Conservation (phyloP, 1,139 yeast species). For the Candida tropicalis region DNA sequence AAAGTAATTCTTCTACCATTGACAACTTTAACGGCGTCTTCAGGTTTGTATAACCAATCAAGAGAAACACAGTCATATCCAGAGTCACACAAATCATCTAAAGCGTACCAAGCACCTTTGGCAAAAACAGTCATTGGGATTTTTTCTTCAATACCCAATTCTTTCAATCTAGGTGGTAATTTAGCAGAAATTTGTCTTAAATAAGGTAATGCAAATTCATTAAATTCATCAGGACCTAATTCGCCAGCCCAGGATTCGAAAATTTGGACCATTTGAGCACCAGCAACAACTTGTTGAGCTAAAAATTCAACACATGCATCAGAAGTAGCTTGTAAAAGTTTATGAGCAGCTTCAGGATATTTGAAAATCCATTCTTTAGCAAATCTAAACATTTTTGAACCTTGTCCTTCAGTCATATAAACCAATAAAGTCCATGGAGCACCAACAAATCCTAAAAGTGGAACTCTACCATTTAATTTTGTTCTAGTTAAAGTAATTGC, state of each 20-base stretch:
- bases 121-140: slow-evolving; percentile 92
- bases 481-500: slow-evolving; percentile 86
- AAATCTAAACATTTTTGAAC: slow-evolving; percentile 85
- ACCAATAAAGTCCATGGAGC: slow-evolving; percentile 98
- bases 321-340: slow-evolving; percentile 74
- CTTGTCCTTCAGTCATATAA: slow-evolving; percentile 98
- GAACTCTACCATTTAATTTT: slow-evolving; percentile 86
- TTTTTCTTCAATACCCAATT: slow-evolving; percentile 67
- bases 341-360: slow-evolving; percentile 72
- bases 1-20: slow-evolving; percentile 76
- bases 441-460: slow-evolving; percentile 92
- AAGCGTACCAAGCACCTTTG: slow-evolving; percentile 97
- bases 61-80: slow-evolving; percentile 87
- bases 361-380: slow-evolving; percentile 92
- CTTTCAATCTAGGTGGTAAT: slow-evolving; percentile 69
- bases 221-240: slow-evolving; percentile 85
- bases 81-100: slow-evolving; percentile 80
- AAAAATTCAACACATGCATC: slow-evolving; percentile 91
- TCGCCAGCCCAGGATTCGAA: slow-evolving; percentile 99
- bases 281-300: slow-evolving; percentile 94
- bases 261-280: slow-evolving; percentile 96
- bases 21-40: slow-evolving; percentile 78
- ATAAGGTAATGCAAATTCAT: slow-evolving; percentile 87
- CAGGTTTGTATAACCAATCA: slow-evolving; percentile 90
- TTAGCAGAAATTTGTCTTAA: slow-evolving; percentile 71